Evolutionary conservation across 805 yeast species (phyloP).

Genomic region (Isabelozyma heimii): DNA sequence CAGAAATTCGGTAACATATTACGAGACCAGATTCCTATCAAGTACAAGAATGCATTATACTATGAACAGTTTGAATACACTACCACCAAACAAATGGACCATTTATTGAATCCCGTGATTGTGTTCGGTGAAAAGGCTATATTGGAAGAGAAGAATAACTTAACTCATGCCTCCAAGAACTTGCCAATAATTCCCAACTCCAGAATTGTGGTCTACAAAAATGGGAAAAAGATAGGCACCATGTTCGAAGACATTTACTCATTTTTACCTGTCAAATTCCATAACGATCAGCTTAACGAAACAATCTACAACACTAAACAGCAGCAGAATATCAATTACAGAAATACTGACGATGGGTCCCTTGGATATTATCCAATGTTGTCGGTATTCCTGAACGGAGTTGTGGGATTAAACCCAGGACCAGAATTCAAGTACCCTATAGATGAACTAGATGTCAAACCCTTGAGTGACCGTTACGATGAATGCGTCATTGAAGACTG

Average conservation of each 20-base stretch:
- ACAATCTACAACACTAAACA: constrained; percentile 25
- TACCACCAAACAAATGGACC: constrained; percentile 67
- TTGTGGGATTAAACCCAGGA: constrained; percentile 67
- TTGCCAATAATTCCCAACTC: constrained; percentile 55
- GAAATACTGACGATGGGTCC: constrained; percentile 70
- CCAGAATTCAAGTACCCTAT: constrained; percentile 55
- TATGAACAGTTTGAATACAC: constrained; percentile 85
- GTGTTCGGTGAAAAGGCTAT: constrained; percentile 69
- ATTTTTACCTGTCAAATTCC: constrained; percentile 77
- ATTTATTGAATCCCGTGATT: constrained; percentile 67
- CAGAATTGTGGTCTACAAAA: constrained; percentile 65
- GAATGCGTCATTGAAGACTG: constrained; percentile 78
- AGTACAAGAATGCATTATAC: constrained; percentile 71
- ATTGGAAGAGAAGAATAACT: constrained; percentile 40
- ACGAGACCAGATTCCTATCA: constrained; percentile 85
- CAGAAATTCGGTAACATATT: constrained; percentile 43
- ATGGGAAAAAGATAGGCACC: constrained; percentile 66
- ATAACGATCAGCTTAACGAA: constrained; percentile 31
- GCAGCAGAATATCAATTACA: constrained; percentile 35
- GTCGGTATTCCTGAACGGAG: constrained; percentile 78
- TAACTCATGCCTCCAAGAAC: constrained; percentile 25
- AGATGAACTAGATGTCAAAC: constrained; percentile 37
- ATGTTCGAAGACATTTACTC: constrained; percentile 69
- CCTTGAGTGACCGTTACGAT: constrained; percentile 59
- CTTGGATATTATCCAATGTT: constrained; percentile 91